phyloP scores from a whole-genome alignment of 495 filamentous ascomycete genomes.

The Xylaria sp. region DNA sequence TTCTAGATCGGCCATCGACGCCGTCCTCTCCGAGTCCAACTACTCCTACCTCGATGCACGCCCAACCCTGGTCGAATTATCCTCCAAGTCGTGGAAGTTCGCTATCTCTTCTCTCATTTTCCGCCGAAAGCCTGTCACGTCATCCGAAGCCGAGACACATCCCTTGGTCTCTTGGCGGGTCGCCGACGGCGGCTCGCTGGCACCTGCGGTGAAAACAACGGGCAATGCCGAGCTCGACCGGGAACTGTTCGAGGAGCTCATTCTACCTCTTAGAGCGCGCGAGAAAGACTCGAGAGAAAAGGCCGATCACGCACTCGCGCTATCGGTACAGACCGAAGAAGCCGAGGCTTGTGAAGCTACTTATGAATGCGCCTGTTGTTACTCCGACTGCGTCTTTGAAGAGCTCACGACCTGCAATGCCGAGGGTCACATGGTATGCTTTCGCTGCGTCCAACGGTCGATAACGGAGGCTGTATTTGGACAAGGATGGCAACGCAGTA shows the following conservation, averaged over 20 bases:
- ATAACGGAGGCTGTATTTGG: constrained; percentile 88
- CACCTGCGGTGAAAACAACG: constrained; percentile 71
- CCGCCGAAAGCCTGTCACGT: constrained; percentile 68
- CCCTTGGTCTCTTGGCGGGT: constrained; percentile 72
- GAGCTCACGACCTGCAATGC: constrained; percentile 77
- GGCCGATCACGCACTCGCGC: constrained; percentile 68
- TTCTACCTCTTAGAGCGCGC: constrained; percentile 66
- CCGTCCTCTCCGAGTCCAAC: constrained; percentile 90
- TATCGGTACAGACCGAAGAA: constrained; percentile 74
- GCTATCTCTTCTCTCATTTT: constrained; percentile 77
- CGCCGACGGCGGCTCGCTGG: constrained; percentile 51
- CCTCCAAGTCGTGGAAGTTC: constrained; percentile 84
- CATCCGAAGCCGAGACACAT: constrained; percentile 57
- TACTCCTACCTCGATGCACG: constrained; percentile 83
- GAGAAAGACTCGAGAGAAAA: constrained; percentile 63
- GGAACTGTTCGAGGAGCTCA: constrained; percentile 74
- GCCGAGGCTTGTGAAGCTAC: constrained; percentile 73
- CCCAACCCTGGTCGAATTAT: constrained; percentile 74
- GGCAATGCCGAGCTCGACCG: constrained; percentile 78
- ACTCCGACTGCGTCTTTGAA: constrained; percentile 77
- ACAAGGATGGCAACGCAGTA: constrained; percentile 85
- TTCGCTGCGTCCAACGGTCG: constrained; percentile 78
- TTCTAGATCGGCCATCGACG: constrained; percentile 79
- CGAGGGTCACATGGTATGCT: constrained; percentile 83
- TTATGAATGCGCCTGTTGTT: constrained; percentile 93